Percentiles rank a stretch among this genome's conserved stretches.
Evolutionary conservation across 495 filamentous ascomycete species (phyloP).

Genomic region (Cladorrhinum samala): DNA sequence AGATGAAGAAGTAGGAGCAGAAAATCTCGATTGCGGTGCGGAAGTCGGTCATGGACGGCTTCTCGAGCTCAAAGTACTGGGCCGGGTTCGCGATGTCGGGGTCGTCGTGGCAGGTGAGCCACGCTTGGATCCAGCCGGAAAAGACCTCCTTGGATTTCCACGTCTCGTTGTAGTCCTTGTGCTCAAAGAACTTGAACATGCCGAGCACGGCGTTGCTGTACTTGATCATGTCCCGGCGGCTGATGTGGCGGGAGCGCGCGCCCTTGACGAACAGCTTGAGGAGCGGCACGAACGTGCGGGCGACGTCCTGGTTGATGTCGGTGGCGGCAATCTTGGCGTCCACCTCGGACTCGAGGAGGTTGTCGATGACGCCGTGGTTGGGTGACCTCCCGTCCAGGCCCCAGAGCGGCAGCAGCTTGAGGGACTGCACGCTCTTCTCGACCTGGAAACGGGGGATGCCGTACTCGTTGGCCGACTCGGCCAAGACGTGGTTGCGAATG

Average conservation of each 20-base stretch:
- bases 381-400: conserved; percentile 59
- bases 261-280: conserved; percentile 51
- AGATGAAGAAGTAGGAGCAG: conserved; percentile 64
- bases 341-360: conserved; percentile 56
- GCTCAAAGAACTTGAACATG: conserved; percentile 26
- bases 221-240: conserved; percentile 11
- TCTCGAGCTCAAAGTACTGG: conserved; percentile 52
- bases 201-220: conserved; percentile 23
- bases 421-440: conserved; percentile 57
- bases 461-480: conserved; percentile 60
- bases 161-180: conserved; percentile 52
- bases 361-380: conserved; percentile 57
- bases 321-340: conserved; percentile 48
- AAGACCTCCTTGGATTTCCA: conserved; percentile 59
- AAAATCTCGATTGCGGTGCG: conserved; percentile 54
- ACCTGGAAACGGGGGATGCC: conserved; percentile 61
- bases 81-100: conserved; percentile 44
- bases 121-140: conserved; percentile 54
- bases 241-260: conserved; percentile 18
- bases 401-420: conserved; percentile 63
- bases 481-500: conserved; percentile 61
- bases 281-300: conserved; percentile 57
- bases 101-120: conserved; percentile 52
- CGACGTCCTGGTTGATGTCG: conserved; percentile 46
- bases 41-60: conserved; percentile 52